Evolutionary conservation across 805 yeast species (phyloP), one percentile per base, ranked within the genome.

Genomic region (Pichia eremophila): DNA sequence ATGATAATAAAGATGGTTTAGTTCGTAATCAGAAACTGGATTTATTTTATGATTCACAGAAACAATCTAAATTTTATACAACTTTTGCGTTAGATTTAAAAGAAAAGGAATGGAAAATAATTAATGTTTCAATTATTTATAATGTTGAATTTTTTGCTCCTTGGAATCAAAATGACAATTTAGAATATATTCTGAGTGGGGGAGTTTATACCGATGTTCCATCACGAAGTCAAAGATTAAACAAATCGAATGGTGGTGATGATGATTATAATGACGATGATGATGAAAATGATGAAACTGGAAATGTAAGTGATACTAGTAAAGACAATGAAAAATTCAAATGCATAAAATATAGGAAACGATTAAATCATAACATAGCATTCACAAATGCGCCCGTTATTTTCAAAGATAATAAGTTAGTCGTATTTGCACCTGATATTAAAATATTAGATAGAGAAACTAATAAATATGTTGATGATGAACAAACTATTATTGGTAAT

Each of bases 401-500:
- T 29, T 17, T 40, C 2, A 47, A 40, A 35, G 53, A 52, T 40
- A 41, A 48, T 6, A 50, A 43, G 31, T 12, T 52, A 5, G 19
- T 52, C 2, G 17, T 45, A 9, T 29, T 50, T 32, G 31, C 47
- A 10, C 46, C 47, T 25, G 55, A 52, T 39, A 14, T 44, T 14
- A 49, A 52, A 41, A 1, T 48, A 9, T 35, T 52, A 19, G 52
- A 52, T 41, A 32, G 8, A 8, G 28, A 36, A 18, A 48, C 53
- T 1, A 39, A 41, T 27, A 44, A 34, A 15, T 41, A 32, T 22
- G 7, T 47, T 1, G n/a, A 40, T 1, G 39, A 25, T 7, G 31
- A 29, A 7, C 55, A 52, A 42, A 27, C 39, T 27, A 9, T 48
- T 19, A 25, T 46, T 15, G 55, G 49, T 17, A 52, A 48, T 43